These are phyloP conservation scores for Vigna angularis DNA, from an alignment of 306 rosid species.

Conservation along the genomic window DNA sequence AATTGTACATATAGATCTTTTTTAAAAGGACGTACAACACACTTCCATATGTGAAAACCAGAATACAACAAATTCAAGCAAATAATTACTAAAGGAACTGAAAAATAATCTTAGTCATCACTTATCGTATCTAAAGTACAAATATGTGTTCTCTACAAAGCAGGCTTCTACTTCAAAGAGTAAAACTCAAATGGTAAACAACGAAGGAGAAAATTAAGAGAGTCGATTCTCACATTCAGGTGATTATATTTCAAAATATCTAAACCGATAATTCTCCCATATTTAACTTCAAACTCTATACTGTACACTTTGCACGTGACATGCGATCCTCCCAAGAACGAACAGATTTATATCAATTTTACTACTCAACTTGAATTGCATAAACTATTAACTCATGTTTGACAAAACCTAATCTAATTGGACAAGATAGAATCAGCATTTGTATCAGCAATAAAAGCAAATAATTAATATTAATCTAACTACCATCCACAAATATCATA, in stretches of 20 bases:
- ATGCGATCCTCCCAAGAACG: background rate
- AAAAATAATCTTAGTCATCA: background rate
- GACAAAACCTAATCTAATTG: background rate
- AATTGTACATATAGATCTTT: background rate
- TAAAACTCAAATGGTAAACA: background rate
- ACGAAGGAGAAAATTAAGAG: background rate
- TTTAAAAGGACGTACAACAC: background rate
- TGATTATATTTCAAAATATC: background rate
- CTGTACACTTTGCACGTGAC: background rate
- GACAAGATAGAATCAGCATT: background rate
- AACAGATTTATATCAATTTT: background rate
- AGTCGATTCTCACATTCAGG: background rate
- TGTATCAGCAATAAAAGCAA: background rate
- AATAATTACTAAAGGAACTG: background rate
- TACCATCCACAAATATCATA: constrained; percentile 14
- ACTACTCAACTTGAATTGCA: background rate
- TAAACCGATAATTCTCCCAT: background rate
- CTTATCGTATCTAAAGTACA: background rate
- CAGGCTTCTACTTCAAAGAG: background rate
- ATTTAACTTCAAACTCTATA: background rate
- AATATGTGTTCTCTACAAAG: background rate
- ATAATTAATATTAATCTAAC: constrained; percentile 18
- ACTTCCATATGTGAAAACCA: background rate
- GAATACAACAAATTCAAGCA: constrained; percentile 24
- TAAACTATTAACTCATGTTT: background rate